phyloP scores from a whole-genome alignment of 2,329 filamentous ascomycete genomes.

The Zymoseptoria passerinii region DNA sequence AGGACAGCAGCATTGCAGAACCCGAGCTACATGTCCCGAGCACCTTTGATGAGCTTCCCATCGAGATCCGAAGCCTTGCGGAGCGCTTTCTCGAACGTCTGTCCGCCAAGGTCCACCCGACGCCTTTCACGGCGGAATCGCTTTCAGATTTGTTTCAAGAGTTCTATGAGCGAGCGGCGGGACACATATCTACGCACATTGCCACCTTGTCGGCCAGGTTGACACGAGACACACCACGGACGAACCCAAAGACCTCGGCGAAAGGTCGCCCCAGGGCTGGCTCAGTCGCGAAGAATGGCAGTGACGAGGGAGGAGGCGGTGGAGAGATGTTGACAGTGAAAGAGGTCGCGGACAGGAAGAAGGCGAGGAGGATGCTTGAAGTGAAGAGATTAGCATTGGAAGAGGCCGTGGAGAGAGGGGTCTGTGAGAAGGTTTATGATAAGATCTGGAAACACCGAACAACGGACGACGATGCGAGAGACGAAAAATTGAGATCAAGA shows the following conservation, averaged over 20 bases:
- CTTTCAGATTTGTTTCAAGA: conserved; percentile 87
- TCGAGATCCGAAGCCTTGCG: conserved; percentile 82
- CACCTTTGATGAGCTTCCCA: conserved; percentile 81
- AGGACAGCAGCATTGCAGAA: conserved; percentile 15
- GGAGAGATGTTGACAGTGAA: conserved; percentile 75
- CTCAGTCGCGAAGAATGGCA: conserved; percentile 32
- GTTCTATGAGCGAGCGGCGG: conserved; percentile 75
- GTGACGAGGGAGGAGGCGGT: conserved; percentile 31
- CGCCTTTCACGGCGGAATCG: conserved; percentile 73
- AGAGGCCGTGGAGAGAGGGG: conserved; percentile 78
- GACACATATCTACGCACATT: conserved; percentile 80
- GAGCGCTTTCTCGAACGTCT: conserved; percentile 91
- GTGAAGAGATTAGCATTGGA: conserved; percentile 69
- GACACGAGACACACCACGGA: conserved; percentile 56
- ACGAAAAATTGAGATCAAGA: conserved; percentile 89
- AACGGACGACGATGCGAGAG: conserved; percentile 88
- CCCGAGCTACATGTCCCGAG: conserved; percentile 43
- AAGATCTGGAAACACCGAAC: conserved; percentile 85
- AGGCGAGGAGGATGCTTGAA: conserved; percentile 68
- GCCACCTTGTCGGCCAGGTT: conserved; percentile 67
- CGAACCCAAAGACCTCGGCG: conserved; percentile 50
- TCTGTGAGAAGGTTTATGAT: conserved; percentile 51
- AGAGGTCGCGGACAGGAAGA: conserved; percentile 73
- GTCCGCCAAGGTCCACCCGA: conserved; percentile 74
- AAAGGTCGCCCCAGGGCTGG: conserved; percentile 34